Evolutionary conservation across 2,329 filamentous ascomycete genomes (phyloP).

Genomic region (Trichoderma atrobrunneum): DNA sequence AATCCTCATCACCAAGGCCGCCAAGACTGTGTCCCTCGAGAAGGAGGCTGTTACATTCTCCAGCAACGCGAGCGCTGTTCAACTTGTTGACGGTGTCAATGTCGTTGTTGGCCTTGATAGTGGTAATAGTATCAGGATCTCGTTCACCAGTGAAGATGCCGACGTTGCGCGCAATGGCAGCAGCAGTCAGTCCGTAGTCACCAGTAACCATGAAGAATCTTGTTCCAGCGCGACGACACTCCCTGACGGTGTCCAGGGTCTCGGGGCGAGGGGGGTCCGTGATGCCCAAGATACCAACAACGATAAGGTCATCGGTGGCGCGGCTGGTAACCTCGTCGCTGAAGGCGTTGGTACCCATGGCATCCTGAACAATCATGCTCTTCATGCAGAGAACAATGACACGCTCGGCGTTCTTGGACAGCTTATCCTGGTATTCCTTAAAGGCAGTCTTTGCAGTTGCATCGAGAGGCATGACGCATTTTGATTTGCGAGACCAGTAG

Average conservation of each 20-base stretch:
- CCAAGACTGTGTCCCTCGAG: constrained; percentile 58
- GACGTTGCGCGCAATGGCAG: constrained; percentile 63
- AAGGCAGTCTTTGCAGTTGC: constrained; percentile 33
- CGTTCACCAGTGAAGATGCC: constrained; percentile 57
- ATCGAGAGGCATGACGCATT: constrained; percentile 36
- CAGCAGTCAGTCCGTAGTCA: constrained; percentile 55
- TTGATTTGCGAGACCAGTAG: constrained; percentile 35
- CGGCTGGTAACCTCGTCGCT: constrained; percentile 46
- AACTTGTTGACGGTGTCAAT: constrained; percentile 20
- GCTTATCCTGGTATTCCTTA: constrained; percentile 37
- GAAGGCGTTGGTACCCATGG: constrained; percentile 49
- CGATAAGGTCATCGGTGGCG: constrained; percentile 42
- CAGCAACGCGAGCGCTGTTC: constrained; percentile 23
- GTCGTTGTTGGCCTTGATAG: constrained; percentile 22
- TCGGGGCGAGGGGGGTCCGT: constrained; percentile 47
- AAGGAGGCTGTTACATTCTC: constrained; percentile 29
- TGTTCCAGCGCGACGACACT: constrained; percentile 44
- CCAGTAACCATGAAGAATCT: constrained; percentile 50
- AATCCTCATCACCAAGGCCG: constrained; percentile 48
- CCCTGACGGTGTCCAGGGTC: constrained; percentile 39
- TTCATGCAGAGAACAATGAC: constrained; percentile 42
- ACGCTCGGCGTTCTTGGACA: constrained; percentile 43
- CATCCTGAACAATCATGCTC: constrained; percentile 34
- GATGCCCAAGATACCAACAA: constrained; percentile 53
- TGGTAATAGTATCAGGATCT: constrained; percentile 38